phyloP scores from a whole-genome alignment of 2,329 filamentous ascomycete genomes.

The Nigrograna mackinnonii region DNA sequence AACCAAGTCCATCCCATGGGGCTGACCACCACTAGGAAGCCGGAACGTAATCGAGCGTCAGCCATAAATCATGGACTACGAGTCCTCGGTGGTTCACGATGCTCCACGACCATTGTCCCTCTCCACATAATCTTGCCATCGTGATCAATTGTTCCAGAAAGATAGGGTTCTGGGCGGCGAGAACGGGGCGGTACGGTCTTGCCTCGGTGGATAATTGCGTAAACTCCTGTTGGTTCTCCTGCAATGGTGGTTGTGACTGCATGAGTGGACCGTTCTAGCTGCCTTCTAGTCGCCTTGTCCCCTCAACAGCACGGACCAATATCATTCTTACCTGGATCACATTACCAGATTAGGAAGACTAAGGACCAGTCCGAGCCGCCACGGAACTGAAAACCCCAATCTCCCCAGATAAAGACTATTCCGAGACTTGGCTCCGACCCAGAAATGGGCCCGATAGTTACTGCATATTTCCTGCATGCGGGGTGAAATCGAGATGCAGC shows the following conservation, averaged over 20 bases:
- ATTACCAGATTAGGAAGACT: constrained; percentile 31
- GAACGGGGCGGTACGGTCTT: neutral
- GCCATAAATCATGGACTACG: constrained; percentile 23
- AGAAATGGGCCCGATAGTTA: too few relatives aligned
- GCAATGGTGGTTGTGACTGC: constrained; percentile 23
- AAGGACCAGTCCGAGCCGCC: constrained; percentile 20
- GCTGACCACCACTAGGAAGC: constrained; percentile 23
- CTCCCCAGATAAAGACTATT: too few relatives aligned
- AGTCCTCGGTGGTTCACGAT: constrained; percentile 7
- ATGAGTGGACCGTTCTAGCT: constrained; percentile 23
- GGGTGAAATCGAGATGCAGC: too few relatives aligned
- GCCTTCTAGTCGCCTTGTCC: constrained; percentile 21
- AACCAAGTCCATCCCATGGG: constrained; percentile 27
- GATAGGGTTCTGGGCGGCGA: neutral
- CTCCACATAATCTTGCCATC: too few relatives aligned
- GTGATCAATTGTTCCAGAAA: neutral
- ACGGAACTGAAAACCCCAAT: constrained; percentile 2
- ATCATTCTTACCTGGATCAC: constrained; percentile 24
- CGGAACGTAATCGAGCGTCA: constrained; percentile 27
- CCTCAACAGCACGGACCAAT: constrained; percentile 17
- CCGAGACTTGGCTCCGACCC: too few relatives aligned
- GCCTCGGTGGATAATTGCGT: neutral
- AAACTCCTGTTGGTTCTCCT: constrained; percentile 1
- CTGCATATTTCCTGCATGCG: too few relatives aligned
- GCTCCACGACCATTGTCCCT: constrained; percentile 13